These are phyloP conservation scores for Nepenthes alata DNA, from an alignment of 179 eudicot genomes.

Conservation along the genomic window DNA sequence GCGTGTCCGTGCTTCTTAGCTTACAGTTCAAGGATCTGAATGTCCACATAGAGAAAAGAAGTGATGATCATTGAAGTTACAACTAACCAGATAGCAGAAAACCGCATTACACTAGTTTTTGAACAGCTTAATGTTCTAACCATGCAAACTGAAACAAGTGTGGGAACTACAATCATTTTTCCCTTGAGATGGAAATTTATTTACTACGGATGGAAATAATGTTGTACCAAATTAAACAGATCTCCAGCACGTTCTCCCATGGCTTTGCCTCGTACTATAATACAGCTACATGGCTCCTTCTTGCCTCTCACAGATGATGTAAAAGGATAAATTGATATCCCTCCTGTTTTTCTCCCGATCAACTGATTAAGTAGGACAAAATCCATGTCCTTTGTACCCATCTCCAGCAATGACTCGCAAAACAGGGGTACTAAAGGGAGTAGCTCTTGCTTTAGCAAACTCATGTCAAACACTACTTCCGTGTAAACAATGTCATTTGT, in stretches of 20 bases:
- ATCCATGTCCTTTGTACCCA: constrained; percentile 95
- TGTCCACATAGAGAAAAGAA: too few relatives aligned
- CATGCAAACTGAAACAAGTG: too few relatives aligned
- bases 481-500: constrained; percentile 87
- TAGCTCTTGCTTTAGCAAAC: constrained; percentile 74
- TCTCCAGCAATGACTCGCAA: constrained; percentile 90
- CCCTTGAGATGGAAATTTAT: too few relatives aligned
- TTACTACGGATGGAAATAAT: not conserved
- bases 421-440: constrained; percentile 80
- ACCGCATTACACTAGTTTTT: too few relatives aligned
- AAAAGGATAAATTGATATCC: constrained; percentile 86
- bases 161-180: too few relatives aligned
- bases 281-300: constrained; percentile 58
- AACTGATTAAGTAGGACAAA: constrained; percentile 92
- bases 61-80: too few relatives aligned
- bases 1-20: too few relatives aligned
- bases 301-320: constrained; percentile 70
- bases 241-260: constrained; percentile 89
- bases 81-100: too few relatives aligned
- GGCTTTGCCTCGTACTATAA: constrained; percentile 91
- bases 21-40: too few relatives aligned
- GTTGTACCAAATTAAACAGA: constrained; percentile 71
- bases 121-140: too few relatives aligned
- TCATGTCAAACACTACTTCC: constrained; percentile 84
- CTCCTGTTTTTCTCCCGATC: constrained; percentile 97